These are phyloP conservation scores for Aureobasidium namibiae DNA, from an alignment of 2,329 filamentous ascomycete genomes.

Conservation along the genomic window DNA sequence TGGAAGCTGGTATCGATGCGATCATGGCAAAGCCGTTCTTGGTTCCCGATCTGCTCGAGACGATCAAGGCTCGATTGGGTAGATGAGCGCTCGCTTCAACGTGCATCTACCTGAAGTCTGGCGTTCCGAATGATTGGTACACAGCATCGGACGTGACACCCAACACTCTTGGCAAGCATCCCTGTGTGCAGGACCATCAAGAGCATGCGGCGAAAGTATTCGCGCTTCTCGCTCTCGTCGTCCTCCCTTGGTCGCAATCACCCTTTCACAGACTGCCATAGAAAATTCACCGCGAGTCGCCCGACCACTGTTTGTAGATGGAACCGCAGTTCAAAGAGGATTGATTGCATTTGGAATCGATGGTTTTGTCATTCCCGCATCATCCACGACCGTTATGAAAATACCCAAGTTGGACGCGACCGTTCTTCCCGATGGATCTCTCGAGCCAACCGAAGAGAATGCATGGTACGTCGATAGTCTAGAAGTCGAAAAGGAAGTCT, in stretches of 20 bases:
- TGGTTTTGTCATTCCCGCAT: background rate
- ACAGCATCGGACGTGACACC: background rate
- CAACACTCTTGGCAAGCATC: background rate
- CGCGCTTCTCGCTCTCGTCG: background rate
- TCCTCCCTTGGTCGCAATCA: background rate
- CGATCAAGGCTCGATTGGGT: background rate
- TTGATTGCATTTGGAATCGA: background rate
- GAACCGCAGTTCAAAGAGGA: too few relatives aligned
- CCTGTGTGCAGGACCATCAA: too few relatives aligned
- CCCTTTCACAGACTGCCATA: background rate
- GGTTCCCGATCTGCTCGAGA: conserved; percentile 24
- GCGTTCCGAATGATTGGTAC: background rate
- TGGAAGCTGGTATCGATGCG: conserved; percentile 17
- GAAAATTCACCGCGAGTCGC: background rate
- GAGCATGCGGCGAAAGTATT: too few relatives aligned
- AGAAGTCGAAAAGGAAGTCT: background rate
- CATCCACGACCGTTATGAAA: background rate
- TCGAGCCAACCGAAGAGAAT: background rate
- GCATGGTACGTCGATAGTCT: background rate
- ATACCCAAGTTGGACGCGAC: background rate
- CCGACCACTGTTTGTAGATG: background rate
- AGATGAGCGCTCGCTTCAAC: background rate
- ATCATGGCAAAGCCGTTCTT: conserved; percentile 29
- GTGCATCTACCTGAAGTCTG: background rate
- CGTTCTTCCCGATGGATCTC: background rate